These are phyloP conservation scores for Fistulina hepatica DNA, from an alignment of 1,284 basidiomycete species.

Conservation along the genomic window DNA sequence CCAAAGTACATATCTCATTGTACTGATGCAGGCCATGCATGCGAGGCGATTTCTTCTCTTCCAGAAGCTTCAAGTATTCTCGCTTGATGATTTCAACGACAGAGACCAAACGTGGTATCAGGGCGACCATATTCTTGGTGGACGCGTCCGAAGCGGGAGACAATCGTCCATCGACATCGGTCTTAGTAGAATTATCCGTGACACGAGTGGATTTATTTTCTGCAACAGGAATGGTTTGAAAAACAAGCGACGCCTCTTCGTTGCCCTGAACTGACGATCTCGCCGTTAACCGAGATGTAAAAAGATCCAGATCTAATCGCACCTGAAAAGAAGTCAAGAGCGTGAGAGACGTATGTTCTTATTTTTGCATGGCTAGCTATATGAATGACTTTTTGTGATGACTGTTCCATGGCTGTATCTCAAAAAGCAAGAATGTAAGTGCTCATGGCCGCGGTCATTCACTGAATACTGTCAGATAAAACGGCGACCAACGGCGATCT, in stretches of 20 bases:
- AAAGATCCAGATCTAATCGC: slow-evolving; percentile 13
- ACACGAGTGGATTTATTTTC: slow-evolving; percentile 8
- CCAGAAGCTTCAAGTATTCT: slow-evolving; percentile 51
- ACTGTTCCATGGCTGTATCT: no score
- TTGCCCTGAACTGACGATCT: slow-evolving; percentile 34
- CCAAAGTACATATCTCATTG: no score
- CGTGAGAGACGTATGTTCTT: slow-evolving; percentile 47
- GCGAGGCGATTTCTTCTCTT: slow-evolving; percentile 27
- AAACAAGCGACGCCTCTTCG: slow-evolving; percentile 41
- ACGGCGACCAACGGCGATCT: no score
- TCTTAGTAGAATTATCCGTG: no score
- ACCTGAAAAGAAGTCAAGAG: slow-evolving; percentile 56
- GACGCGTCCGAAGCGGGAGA: slow-evolving; percentile 8
- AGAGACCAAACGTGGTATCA: slow-evolving; percentile 57
- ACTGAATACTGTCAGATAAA: no score
- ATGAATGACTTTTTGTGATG: no score
- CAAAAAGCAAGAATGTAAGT: no score
- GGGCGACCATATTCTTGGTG: slow-evolving; percentile 25
- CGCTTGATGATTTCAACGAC: slow-evolving; percentile 80
- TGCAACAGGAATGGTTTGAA: slow-evolving; percentile 54
- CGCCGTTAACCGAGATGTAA: background rate
- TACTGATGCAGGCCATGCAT: slow-evolving; percentile 67
- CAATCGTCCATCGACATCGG: slow-evolving; percentile 15
- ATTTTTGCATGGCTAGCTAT: slow-evolving; percentile 60
- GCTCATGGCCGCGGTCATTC: no score